Conservation (phyloP, 148 eudicot species). For the Rhododendron molle region DNA sequence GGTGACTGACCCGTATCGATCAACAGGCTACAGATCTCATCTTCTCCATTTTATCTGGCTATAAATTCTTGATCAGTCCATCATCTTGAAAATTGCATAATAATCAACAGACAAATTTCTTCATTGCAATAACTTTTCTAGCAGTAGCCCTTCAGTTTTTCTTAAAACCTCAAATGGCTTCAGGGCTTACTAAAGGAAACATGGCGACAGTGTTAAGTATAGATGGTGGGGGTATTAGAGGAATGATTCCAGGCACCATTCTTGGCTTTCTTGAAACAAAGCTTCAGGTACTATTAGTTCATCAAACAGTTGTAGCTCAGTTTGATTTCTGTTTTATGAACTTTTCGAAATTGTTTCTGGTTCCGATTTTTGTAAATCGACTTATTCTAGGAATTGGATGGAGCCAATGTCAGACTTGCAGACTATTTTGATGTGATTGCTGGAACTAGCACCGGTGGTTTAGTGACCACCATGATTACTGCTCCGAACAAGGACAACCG, state of each 20-base stretch:
- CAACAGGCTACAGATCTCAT: neutral
- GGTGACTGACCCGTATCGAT: neutral
- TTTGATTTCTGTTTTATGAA: neutral
- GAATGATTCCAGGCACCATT: constrained; percentile 23
- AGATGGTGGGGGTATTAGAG: constrained; percentile 32
- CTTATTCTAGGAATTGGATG: constrained; percentile 29
- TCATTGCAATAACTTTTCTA: neutral
- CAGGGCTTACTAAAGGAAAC: neutral
- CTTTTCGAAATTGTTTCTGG: neutral
- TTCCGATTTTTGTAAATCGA: neutral
- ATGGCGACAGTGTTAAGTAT: constrained; percentile 25
- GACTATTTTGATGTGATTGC: constrained; percentile 39
- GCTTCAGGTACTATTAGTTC: constrained; percentile 20
- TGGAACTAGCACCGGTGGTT: constrained; percentile 45
- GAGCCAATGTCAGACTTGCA: constrained; percentile 27
- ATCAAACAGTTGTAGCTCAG: neutral
- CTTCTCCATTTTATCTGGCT: neutral
- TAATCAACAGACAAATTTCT: neutral
- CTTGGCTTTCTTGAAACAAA: constrained; percentile 24
- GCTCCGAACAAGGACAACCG: constrained; percentile 29
- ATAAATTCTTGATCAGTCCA: neutral
- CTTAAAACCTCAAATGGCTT: neutral
- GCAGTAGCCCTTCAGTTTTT: neutral
- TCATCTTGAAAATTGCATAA: neutral
- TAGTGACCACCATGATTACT: constrained; percentile 34